Evolutionary conservation across 441 rosid genomes (phyloP).

Genomic region (Corymbia calophylla): DNA sequence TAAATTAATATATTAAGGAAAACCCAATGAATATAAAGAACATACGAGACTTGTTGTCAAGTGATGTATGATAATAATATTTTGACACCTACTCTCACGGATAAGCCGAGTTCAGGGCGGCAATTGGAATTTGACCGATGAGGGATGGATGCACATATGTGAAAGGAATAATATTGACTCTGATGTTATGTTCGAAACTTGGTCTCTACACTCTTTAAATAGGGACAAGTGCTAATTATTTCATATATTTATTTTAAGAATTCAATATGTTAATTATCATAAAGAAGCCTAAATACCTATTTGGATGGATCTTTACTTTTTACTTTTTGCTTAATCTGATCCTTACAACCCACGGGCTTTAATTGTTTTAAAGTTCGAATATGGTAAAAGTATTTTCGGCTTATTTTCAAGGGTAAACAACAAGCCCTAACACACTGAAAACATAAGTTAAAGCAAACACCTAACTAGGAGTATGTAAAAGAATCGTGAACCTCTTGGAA

Average conservation of each 20-base stretch:
- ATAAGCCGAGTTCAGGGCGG: neutral
- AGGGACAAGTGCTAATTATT: neutral
- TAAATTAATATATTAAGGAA: too few relatives aligned
- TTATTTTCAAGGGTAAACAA: neutral
- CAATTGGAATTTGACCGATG: neutral
- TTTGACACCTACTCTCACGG: rapidly evolving
- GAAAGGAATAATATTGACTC: too few relatives aligned
- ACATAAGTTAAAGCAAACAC: neutral
- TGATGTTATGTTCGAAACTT: neutral
- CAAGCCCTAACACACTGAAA: neutral
- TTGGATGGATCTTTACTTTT: neutral
- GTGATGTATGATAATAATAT: too few relatives aligned
- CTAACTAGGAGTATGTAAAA: neutral
- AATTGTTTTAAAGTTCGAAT: neutral
- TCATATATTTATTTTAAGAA: neutral
- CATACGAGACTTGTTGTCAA: too few relatives aligned
- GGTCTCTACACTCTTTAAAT: neutral
- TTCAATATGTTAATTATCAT: neutral
- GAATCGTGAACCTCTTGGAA: rapidly evolving
- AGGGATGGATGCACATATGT: too few relatives aligned
- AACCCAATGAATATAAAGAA: too few relatives aligned
- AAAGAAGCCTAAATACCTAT: neutral
- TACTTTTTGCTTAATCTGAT: neutral
- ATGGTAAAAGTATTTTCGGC: neutral
- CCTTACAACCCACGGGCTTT: neutral